These are phyloP conservation scores for Lepidopterella palustris DNA, from an alignment of 495 filamentous ascomycete species.

Conservation along the genomic window DNA sequence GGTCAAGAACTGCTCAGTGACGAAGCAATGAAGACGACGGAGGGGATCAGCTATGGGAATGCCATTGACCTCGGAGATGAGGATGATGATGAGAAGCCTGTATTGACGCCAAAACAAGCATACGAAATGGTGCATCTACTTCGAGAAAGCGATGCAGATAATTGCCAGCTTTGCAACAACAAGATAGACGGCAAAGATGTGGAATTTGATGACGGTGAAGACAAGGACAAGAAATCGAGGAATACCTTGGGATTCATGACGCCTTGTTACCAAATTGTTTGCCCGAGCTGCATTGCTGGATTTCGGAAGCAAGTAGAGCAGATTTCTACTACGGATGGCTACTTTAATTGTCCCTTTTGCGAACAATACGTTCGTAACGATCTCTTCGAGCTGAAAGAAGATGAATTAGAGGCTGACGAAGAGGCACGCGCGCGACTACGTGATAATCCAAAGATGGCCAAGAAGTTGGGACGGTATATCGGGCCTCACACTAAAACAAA, in stretches of 20 bases:
- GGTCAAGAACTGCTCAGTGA: conserved; percentile 80
- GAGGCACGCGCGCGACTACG: conserved; percentile 45
- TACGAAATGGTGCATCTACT: conserved; percentile 80
- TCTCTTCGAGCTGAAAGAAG: conserved; percentile 61
- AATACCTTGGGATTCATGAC: conserved; percentile 70
- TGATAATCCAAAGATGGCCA: conserved; percentile 48
- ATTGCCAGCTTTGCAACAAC: conserved; percentile 60
- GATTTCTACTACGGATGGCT: conserved; percentile 34
- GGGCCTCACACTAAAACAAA: conserved; percentile 88
- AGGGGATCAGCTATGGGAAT: conserved; percentile 70
- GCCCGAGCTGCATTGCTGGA: conserved; percentile 59
- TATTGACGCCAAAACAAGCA: conserved; percentile 55
- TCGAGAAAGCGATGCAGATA: conserved; percentile 64
- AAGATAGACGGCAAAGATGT: conserved; percentile 43
- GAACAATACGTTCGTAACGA: conserved; percentile 49
- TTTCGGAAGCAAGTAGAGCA: conserved; percentile 40
- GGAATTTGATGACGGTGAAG: conserved; percentile 9
- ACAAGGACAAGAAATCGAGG: conserved; percentile 38
- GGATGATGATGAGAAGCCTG: conserved; percentile 50
- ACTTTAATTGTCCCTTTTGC: conserved; percentile 60
- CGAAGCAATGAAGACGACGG: conserved; percentile 68
- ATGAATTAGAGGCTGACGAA: conserved; percentile 53
- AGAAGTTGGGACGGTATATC: conserved; percentile 62
- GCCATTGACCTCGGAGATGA: conserved; percentile 83
- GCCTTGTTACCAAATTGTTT: conserved; percentile 77